Evolutionary conservation across 2,329 filamentous ascomycete species (phyloP), one percentile per base, ranked within the genome.

Genomic region (Torrubiella hemipterigena): DNA sequence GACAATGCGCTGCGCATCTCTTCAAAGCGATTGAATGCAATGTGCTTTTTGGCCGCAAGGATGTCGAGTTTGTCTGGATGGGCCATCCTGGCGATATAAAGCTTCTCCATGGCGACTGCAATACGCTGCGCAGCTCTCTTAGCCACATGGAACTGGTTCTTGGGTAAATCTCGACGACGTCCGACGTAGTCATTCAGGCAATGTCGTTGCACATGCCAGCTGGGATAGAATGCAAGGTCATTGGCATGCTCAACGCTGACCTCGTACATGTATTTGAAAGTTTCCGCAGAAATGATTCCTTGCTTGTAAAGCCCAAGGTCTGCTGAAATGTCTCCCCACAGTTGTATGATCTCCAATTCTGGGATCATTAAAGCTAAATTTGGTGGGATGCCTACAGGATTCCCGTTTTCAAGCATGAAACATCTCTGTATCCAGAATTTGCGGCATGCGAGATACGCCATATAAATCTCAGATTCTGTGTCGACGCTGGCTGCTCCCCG

Each of bases 181-280:
- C 43, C 44, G 10, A 33, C 42, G 18, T 36, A 47, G 23, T 38
- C 31, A 26, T 45, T 39, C 12, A 47, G 30, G 20, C 37, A 40
- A 5, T 17, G 9, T 6, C 34, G 15, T 29, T 44, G 43, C n/a
- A 31, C 19, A 5, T 27, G 16, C 42, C 40, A 42, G 1, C 18
- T 5, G 11, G 24, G 30, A 9, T 36, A 25, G 2, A 18, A 12
- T 4, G 31, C 13, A 30, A 43, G 23, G 19, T 37, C 37, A 2
- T 29, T 9, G 16, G 44, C 22, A 7, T 14, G 21, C 2, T 31
- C 29, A 1, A 15, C n/a, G 12, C 27, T 31, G n/a, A 42, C 24
- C 7, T 36, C 36, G 27, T 47, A 47, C 0, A 33, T 17, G 21
- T 37, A 37, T 10, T 18, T 14, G 14, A 45, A 8, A 7, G 41